These are phyloP conservation scores for Neurospora crassa DNA, from an alignment of 2,329 filamentous ascomycete species.

Conservation along the genomic window DNA sequence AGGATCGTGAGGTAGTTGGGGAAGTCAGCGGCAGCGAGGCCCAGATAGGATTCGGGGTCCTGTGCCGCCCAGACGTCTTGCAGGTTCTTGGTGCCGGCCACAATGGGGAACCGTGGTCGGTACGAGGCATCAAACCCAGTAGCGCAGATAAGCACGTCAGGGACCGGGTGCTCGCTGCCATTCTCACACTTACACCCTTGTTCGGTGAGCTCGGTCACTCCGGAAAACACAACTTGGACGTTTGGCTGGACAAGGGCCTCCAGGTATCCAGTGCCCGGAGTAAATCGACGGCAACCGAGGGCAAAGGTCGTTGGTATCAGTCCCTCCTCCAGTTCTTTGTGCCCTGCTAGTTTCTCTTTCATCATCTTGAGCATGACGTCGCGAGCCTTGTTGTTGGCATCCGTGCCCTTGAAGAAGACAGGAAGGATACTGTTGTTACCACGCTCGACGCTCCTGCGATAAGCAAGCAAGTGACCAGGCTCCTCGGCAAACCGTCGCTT, in stretches of 20 bases:
- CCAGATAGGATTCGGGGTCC: conserved; percentile 20
- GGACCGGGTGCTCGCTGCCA: conserved; percentile 5
- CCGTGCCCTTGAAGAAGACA: conserved; percentile 1
- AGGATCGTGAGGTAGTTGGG: conserved; percentile 17
- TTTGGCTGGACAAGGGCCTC: conserved; percentile 18
- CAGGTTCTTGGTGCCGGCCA: conserved; percentile 13
- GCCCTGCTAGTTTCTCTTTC: neutral
- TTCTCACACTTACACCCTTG: conserved; percentile 7
- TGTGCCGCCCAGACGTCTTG: conserved; percentile 18
- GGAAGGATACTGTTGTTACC: conserved; percentile 1
- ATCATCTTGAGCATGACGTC: conserved; percentile 4
- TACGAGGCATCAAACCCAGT: conserved; percentile 20
- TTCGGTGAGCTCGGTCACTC: conserved; percentile 8
- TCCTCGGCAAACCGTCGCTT: conserved; percentile 1
- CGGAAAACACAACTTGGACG: conserved; percentile 11
- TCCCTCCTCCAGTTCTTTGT: conserved; percentile 1
- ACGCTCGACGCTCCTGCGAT: conserved; percentile 2
- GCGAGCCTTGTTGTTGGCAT: neutral
- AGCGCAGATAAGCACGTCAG: conserved; percentile 7
- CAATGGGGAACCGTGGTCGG: conserved; percentile 18
- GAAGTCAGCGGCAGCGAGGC: conserved; percentile 18
- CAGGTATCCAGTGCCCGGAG: conserved; percentile 34
- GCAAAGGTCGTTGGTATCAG: conserved; percentile 30
- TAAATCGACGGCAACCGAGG: conserved; percentile 32
- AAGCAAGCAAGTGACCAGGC: neutral